A percentile compares a stretch with the other conserved stretches of the same genome.
Evolutionary conservation across 2,329 filamentous ascomycete genomes (phyloP).

Genomic region (Lasiodiplodia gonubiensis): DNA sequence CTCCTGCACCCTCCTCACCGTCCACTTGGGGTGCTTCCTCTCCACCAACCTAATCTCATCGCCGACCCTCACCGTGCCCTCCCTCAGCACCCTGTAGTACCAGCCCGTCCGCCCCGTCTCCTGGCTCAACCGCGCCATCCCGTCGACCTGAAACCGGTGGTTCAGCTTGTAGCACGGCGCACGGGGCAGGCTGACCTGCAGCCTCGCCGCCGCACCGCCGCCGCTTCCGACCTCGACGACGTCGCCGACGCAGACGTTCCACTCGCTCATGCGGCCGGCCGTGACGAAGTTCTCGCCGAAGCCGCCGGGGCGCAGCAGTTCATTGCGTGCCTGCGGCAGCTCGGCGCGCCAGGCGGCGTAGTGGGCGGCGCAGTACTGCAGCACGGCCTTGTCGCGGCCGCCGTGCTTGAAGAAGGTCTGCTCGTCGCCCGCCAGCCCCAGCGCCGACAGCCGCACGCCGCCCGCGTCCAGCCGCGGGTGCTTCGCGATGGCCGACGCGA

Average conservation of each 20-base stretch:
- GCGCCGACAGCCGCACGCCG: slow-evolving; percentile 34
- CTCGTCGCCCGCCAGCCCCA: slow-evolving; percentile 65
- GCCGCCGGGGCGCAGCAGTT: slow-evolving; percentile 62
- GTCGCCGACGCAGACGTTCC: slow-evolving; percentile 70
- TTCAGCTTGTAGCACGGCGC: slow-evolving; percentile 73
- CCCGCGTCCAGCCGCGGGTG: slow-evolving; percentile 36
- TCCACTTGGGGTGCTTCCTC: slow-evolving; percentile 64
- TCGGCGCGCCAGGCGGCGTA: slow-evolving; percentile 62
- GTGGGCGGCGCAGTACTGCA: slow-evolving; percentile 65
- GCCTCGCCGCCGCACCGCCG: slow-evolving; percentile 45
- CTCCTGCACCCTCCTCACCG: slow-evolving; percentile 67
- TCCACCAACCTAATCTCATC: slow-evolving; percentile 63
- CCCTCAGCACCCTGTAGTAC: slow-evolving; percentile 67
- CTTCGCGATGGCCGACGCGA: slow-evolving; percentile 65
- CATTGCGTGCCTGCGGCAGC: slow-evolving; percentile 57
- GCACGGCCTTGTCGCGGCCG: slow-evolving; percentile 67
- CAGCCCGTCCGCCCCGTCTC: slow-evolving; percentile 66
- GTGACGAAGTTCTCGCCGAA: slow-evolving; percentile 71
- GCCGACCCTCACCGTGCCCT: slow-evolving; percentile 61
- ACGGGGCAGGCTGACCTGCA: slow-evolving; percentile 66
- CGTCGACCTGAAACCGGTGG: slow-evolving; percentile 67
- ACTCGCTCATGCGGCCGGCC: slow-evolving; percentile 61
- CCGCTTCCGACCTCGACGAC: slow-evolving; percentile 58
- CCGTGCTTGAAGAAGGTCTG: slow-evolving; percentile 68
- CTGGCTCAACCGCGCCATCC: slow-evolving; percentile 66